Percentiles rank a stretch among this genome's conserved stretches.
phyloP scores from a whole-genome alignment of 2,329 filamentous ascomycete species.

The Aureobasidium sp. region DNA sequence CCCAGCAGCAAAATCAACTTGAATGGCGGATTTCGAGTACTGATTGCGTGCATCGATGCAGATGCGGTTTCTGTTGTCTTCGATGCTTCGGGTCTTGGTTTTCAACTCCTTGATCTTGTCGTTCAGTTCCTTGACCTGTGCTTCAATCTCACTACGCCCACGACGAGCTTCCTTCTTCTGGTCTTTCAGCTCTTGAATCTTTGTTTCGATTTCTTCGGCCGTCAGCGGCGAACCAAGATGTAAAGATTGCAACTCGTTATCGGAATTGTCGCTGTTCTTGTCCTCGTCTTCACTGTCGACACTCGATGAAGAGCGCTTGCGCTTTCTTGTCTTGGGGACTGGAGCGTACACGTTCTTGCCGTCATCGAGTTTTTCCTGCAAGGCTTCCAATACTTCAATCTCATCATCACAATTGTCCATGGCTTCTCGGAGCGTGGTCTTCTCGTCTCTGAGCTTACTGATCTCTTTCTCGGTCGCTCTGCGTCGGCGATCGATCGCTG shows the following conservation, averaged over 20 bases:
- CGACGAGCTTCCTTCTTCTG: slow-evolving; percentile 34
- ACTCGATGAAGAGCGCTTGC: slow-evolving; percentile 34
- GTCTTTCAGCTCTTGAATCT: slow-evolving; percentile 38
- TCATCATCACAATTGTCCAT: slow-evolving; percentile 34
- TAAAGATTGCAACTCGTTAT: slow-evolving; percentile 21
- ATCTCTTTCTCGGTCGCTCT: slow-evolving; percentile 22
- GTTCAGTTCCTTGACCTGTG: slow-evolving; percentile 28
- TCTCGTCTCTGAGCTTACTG: slow-evolving; percentile 29
- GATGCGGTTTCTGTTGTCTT: slow-evolving; percentile 31
- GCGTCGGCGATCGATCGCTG: slow-evolving; percentile 22
- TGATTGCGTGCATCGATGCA: slow-evolving; percentile 52
- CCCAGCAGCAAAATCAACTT: slow-evolving; percentile 52
- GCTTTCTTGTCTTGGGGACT: slow-evolving; percentile 34
- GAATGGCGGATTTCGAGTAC: slow-evolving; percentile 49
- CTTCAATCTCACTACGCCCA: slow-evolving; percentile 23
- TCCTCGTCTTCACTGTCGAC: slow-evolving; percentile 23
- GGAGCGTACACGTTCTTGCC: slow-evolving; percentile 40
- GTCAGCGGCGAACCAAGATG: slow-evolving; percentile 29
- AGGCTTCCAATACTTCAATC: slow-evolving; percentile 40
- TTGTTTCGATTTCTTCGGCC: slow-evolving; percentile 33
- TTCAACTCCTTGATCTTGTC: slow-evolving; percentile 27
- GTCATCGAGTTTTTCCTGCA: slow-evolving; percentile 32
- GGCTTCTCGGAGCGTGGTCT: slow-evolving; percentile 19
- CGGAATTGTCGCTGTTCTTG: slow-evolving; percentile 20
- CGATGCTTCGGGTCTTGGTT: slow-evolving; percentile 26